Conservation (phyloP, 345 rosid species). For the Sisymbrium irio region DNA sequence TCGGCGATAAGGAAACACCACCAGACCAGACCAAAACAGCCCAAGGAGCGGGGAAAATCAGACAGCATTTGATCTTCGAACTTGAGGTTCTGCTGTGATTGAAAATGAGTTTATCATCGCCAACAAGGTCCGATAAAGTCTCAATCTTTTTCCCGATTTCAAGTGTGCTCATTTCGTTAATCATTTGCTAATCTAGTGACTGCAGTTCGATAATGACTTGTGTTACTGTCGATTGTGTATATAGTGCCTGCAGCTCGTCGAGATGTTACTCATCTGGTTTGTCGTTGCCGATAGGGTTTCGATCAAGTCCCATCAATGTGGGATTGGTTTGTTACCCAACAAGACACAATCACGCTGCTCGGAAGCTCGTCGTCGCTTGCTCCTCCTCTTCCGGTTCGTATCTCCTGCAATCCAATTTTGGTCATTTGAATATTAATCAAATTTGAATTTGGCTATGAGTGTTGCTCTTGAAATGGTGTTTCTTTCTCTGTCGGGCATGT, state of each 20-base stretch:
- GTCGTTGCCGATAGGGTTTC: constrained; percentile 40
- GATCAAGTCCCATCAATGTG: constrained; percentile 35
- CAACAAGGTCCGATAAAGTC: constrained; percentile 31
- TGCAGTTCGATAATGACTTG: too few relatives aligned
- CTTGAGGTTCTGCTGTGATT: background rate
- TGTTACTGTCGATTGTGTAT: background rate
- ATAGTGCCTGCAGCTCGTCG: constrained; percentile 45
- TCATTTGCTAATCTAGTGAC: too few relatives aligned
- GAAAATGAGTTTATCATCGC: constrained; percentile 35
- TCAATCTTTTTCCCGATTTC: background rate
- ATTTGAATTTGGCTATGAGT: background rate
- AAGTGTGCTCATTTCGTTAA: too few relatives aligned
- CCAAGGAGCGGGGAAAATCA: constrained; percentile 21
- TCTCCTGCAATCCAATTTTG: background rate
- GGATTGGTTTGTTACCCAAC: constrained; percentile 35
- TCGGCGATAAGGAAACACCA: constrained; percentile 35
- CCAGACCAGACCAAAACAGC: background rate
- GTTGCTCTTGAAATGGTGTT: background rate
- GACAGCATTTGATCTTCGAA: constrained; percentile 10
- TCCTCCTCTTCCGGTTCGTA: constrained; percentile 35
- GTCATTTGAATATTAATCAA: background rate
- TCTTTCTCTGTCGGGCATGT: background rate
- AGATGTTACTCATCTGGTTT: constrained; percentile 40
- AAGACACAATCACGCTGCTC: constrained; percentile 18
- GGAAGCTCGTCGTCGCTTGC: constrained; percentile 40